These are phyloP conservation scores for Guadua angustifolia DNA, from an alignment of 176 grass and related monocot species.

Conservation along the genomic window DNA sequence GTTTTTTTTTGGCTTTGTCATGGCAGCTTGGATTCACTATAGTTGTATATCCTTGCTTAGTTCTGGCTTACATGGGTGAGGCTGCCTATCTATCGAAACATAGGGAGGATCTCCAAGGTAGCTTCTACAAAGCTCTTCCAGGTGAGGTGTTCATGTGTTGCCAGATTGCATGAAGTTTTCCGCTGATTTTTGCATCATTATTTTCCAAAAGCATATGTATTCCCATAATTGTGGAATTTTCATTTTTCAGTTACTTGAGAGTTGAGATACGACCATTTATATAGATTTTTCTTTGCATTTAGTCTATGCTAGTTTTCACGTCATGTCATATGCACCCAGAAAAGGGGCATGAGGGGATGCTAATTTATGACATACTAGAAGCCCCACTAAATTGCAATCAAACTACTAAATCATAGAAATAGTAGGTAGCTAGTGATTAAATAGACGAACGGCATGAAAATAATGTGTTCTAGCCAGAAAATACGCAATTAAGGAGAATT, in stretches of 20 bases:
- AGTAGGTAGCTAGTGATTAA: background rate
- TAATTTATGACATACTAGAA: background rate
- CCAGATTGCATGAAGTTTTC: background rate
- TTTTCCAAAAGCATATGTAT: background rate
- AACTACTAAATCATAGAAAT: background rate
- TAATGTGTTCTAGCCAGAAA: background rate
- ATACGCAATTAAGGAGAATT: background rate
- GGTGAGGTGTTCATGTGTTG: conserved; percentile 47
- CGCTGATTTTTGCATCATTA: background rate
- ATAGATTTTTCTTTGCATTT: background rate
- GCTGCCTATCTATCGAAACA: conserved; percentile 88
- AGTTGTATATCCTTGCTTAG: conserved; percentile 86
- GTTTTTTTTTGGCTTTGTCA: conserved; percentile 33
- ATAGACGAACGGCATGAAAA: no score
- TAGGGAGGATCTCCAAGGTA: conserved; percentile 78
- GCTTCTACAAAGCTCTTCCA: conserved; percentile 94
- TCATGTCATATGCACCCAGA: background rate
- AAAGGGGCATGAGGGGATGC: no score
- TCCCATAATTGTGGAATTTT: background rate
- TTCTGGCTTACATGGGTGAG: conserved; percentile 94
- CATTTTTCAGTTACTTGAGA: conserved; percentile 1
- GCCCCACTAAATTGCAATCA: background rate
- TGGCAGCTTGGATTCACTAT: conserved; percentile 77
- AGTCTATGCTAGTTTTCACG: background rate
- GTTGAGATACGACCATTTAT: background rate